Conservation (phyloP, 2,329 filamentous ascomycete species). For the Plenodomus lindquistii region DNA sequence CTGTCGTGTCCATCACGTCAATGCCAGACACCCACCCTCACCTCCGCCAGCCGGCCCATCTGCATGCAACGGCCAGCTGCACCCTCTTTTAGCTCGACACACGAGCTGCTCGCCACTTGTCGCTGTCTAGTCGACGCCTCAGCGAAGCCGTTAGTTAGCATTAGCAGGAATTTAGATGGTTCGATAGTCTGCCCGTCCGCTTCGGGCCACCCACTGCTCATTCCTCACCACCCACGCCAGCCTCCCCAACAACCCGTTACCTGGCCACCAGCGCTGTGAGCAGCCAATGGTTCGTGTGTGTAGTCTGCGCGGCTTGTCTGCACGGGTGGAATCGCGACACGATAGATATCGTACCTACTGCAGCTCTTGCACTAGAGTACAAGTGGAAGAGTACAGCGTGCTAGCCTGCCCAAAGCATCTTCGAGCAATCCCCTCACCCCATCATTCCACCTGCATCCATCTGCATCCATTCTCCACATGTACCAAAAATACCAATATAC, state of each 20-base stretch:
- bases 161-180: not conserved
- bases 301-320: not conserved
- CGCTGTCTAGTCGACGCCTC: not conserved
- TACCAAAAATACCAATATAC: no score
- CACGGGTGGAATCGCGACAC: no score
- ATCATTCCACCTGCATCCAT: no score
- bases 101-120: conserved; percentile 1
- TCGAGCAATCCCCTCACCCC: no score
- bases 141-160: not conserved
- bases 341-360: no score
- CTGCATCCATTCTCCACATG: no score
- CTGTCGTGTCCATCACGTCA: not conserved
- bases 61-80: no score
- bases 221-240: not conserved
- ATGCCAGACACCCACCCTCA: not conserved
- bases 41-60: not conserved
- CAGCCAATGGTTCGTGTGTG: not conserved
- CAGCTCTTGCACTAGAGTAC: no score
- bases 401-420: no score
- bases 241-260: conserved; percentile 1
- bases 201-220: not conserved
- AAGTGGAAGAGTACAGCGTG: no score
- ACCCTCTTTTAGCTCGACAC: no score
- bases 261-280: not conserved
- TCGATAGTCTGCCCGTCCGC: not conserved